phyloP scores from a whole-genome alignment of 2,329 filamentous ascomycete species.

The Talaromyces sp. region DNA sequence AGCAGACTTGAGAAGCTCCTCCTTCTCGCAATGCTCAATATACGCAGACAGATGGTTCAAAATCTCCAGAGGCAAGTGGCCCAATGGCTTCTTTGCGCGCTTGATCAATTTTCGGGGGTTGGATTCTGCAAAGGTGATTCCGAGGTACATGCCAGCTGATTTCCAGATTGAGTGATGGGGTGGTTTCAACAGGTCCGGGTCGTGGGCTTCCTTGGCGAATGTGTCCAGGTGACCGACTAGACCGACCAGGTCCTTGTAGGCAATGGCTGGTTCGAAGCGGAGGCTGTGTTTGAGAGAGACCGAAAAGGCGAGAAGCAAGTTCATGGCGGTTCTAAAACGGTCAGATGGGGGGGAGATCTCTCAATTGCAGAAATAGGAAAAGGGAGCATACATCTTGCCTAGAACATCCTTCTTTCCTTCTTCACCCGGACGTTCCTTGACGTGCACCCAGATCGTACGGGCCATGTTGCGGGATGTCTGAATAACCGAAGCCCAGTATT shows the following conservation, averaged over 20 bases:
- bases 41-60: slow-evolving; percentile 69
- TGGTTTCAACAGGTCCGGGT: slow-evolving; percentile 38
- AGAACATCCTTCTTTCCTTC: slow-evolving; percentile 65
- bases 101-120: slow-evolving; percentile 79
- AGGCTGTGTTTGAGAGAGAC: slow-evolving; percentile 77
- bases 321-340: slow-evolving; percentile 69
- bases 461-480: slow-evolving; percentile 58
- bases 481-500: slow-evolving; percentile 60
- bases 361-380: no score
- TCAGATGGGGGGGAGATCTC: no score
- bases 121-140: slow-evolving; percentile 71
- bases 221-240: slow-evolving; percentile 72
- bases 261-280: slow-evolving; percentile 77
- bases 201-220: slow-evolving; percentile 63
- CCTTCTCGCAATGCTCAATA: slow-evolving; percentile 59
- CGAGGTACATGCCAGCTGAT: slow-evolving; percentile 68
- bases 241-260: slow-evolving; percentile 70
- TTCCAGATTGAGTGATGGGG: slow-evolving; percentile 59
- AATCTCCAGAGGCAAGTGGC: slow-evolving; percentile 81
- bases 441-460: slow-evolving; percentile 80
- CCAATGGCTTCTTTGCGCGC: slow-evolving; percentile 67
- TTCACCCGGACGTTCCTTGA: slow-evolving; percentile 58
- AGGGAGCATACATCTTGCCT: slow-evolving; percentile 56
- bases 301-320: slow-evolving; percentile 75
- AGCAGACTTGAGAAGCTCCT: slow-evolving; percentile 37